These are phyloP conservation scores for Debaryomyces sp. DNA, from an alignment of 1,139 yeast species.

Conservation along the genomic window DNA sequence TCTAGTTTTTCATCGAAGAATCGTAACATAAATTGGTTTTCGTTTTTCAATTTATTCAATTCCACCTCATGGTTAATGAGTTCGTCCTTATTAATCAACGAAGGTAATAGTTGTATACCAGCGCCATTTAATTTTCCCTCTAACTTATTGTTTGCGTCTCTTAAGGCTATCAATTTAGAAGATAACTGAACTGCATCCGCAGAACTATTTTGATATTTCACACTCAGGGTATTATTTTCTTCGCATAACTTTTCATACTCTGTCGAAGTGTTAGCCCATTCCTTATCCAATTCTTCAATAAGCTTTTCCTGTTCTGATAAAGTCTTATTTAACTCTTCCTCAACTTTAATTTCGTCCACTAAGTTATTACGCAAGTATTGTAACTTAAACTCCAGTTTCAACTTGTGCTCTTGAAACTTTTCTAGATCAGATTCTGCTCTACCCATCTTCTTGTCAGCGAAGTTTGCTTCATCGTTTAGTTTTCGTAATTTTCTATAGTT, in stretches of 20 bases:
- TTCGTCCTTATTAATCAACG: slow-evolving; percentile 40
- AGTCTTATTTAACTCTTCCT: slow-evolving; percentile 11
- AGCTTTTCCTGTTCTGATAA: slow-evolving; percentile 29
- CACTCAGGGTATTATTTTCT: slow-evolving; percentile 46
- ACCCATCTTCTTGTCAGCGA: slow-evolving; percentile 49
- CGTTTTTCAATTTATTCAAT: slow-evolving; percentile 27
- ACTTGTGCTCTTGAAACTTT: slow-evolving; percentile 21
- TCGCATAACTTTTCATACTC: slow-evolving; percentile 30
- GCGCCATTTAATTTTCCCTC: slow-evolving; percentile 44
- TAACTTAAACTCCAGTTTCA: slow-evolving; percentile 21
- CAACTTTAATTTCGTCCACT: slow-evolving; percentile 1
- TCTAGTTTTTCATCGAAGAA: slow-evolving; percentile 41
- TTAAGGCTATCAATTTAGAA: slow-evolving; percentile 28
- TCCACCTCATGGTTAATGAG: slow-evolving; percentile 29
- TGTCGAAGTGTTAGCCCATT: slow-evolving; percentile 25
- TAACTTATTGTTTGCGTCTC: slow-evolving; percentile 30
- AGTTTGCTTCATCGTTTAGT: slow-evolving; percentile 50
- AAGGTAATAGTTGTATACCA: slow-evolving; percentile 45
- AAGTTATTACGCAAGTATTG: slow-evolving; percentile 17
- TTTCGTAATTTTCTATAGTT: slow-evolving; percentile 49
- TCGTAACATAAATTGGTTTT: slow-evolving; percentile 38
- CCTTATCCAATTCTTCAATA: slow-evolving; percentile 32
- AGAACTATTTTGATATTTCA: slow-evolving; percentile 55
- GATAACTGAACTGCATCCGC: slow-evolving; percentile 58
- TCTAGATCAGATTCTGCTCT: slow-evolving; percentile 39